phyloP scores from a whole-genome alignment of 768 basidiomycete genomes.

The Sistotremastrum niveocremeum region DNA sequence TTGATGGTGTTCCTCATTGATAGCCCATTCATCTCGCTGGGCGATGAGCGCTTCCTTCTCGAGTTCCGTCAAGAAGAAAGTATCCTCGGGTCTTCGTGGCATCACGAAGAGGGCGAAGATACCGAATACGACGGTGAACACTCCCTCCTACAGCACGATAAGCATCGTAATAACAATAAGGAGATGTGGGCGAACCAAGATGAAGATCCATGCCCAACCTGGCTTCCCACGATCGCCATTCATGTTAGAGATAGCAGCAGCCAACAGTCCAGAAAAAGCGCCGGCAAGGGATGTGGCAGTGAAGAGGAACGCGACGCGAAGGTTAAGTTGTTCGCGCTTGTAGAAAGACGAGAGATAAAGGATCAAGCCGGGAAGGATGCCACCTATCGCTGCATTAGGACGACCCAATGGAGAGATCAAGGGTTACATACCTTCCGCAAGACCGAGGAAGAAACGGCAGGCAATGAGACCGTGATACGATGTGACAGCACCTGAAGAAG shows the following conservation, averaged over 20 bases:
- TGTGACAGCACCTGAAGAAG: constrained; percentile 27
- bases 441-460: constrained; percentile 36
- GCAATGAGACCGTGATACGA: constrained; percentile 39
- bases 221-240: constrained; percentile 35
- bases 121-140: constrained; percentile 50
- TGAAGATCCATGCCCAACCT: constrained; percentile 61
- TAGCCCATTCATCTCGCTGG: constrained; percentile 6
- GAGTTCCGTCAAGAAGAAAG: constrained; percentile 35
- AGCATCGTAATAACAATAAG: too few relatives aligned
- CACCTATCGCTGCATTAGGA: too few relatives aligned
- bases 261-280: constrained; percentile 52
- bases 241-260: constrained; percentile 46
- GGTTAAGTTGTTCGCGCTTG: constrained; percentile 14
- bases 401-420: constrained; percentile 25
- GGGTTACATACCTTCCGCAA: constrained; percentile 38
- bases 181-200: constrained; percentile 17
- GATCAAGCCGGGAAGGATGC: too few relatives aligned
- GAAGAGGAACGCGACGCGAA: constrained; percentile 30
- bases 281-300: constrained; percentile 35
- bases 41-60: constrained; percentile 15
- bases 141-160: constrained; percentile 27
- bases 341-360: constrained; percentile 16
- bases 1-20: not conserved
- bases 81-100: constrained; percentile 28
- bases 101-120: constrained; percentile 34